Conservation (phyloP, 2,329 filamentous ascomycete genomes). For the Diplodia mutila region DNA sequence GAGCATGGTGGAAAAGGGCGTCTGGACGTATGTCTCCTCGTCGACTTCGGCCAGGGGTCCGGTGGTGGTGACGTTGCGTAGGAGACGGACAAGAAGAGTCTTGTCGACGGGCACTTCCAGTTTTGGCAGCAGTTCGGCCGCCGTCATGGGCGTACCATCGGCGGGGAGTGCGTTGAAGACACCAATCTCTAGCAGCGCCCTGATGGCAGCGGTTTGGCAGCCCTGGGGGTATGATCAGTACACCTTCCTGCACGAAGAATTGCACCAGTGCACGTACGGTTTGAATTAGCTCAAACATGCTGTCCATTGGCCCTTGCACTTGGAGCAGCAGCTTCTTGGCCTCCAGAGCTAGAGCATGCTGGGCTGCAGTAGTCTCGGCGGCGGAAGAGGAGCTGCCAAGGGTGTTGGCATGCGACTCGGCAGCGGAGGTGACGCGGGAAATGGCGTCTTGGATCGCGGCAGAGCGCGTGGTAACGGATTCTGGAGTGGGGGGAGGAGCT, state of each 20-base stretch:
- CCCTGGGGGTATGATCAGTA: neutral
- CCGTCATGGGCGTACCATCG: constrained; percentile 21
- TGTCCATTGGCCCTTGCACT: constrained; percentile 15
- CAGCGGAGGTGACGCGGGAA: neutral
- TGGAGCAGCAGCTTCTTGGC: constrained; percentile 10
- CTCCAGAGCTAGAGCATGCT: neutral
- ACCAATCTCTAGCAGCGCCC: constrained; percentile 20
- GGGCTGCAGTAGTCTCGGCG: constrained; percentile 4
- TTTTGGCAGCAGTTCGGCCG: constrained; percentile 1
- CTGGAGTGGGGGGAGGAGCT: constrained; percentile 8
- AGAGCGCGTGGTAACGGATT: constrained; percentile 16
- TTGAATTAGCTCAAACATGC: constrained; percentile 10
- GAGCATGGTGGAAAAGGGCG: constrained; percentile 13
- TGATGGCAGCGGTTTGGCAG: constrained; percentile 10
- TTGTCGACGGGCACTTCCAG: constrained; percentile 6
- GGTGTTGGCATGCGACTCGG: constrained; percentile 9
- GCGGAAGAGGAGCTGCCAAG: neutral
- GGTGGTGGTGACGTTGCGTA: constrained; percentile 2
- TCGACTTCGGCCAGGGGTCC: constrained; percentile 19
- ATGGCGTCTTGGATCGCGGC: constrained; percentile 22
- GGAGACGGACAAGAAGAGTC: constrained; percentile 15
- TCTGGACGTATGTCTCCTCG: constrained; percentile 21
- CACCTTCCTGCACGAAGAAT: neutral
- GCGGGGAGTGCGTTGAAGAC: constrained; percentile 16
- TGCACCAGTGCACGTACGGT: neutral